These are phyloP conservation scores for Cyclanthera cordifolia DNA, from an alignment of 306 rosid genomes.

Conservation along the genomic window DNA sequence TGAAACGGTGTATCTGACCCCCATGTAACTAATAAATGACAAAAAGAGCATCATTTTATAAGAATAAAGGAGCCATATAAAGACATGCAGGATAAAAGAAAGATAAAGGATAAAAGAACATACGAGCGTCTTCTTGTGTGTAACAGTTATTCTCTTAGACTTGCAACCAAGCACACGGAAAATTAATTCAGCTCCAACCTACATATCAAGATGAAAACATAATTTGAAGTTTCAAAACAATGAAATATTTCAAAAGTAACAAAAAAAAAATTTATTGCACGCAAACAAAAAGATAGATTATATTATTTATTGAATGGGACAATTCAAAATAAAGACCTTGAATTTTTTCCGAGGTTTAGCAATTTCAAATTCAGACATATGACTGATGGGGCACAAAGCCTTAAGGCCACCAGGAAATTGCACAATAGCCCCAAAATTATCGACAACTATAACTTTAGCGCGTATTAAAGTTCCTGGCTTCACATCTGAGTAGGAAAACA, in stretches of 20 bases:
- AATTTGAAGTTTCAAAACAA: constrained; percentile 13
- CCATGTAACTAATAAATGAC: neutral
- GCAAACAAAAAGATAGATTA: neutral
- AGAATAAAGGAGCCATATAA: neutral
- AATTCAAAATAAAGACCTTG: constrained; percentile 33
- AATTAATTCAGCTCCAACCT: constrained; percentile 81
- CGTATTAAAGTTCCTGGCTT: constrained; percentile 84
- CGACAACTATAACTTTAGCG: constrained; percentile 71
- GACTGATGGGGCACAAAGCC: constrained; percentile 86
- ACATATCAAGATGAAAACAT: constrained; percentile 24
- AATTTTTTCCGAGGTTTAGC: constrained; percentile 81
- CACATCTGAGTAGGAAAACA: constrained; percentile 79
- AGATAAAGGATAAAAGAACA: constrained; percentile 16
- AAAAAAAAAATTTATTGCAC: neutral
- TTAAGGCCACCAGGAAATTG: constrained; percentile 94
- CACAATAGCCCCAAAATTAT: constrained; percentile 81
- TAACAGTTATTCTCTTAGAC: constrained; percentile 87
- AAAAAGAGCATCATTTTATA: neutral
- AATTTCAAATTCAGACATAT: constrained; percentile 94
- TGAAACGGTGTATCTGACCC: neutral
- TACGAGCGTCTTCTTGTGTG: constrained; percentile 93
- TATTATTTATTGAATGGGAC: neutral
- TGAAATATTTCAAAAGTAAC: neutral
- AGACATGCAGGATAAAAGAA: neutral
- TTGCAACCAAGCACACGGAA: constrained; percentile 95